phyloP scores from a whole-genome alignment of 306 rosid genomes.

The Acacia melanoxylon region DNA sequence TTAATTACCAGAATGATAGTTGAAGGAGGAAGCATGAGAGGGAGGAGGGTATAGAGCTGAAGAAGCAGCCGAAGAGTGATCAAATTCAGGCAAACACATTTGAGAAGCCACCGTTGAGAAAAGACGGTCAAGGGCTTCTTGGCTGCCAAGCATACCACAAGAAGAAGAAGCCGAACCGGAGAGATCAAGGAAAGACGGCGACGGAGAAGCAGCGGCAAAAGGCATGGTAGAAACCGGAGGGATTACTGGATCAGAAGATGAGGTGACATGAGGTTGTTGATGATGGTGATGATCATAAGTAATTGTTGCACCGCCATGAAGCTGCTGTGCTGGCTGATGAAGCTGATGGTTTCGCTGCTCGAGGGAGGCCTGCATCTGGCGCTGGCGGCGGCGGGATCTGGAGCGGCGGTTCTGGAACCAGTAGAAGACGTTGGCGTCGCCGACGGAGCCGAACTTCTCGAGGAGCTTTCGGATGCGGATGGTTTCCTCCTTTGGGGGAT shows the following conservation, averaged over 20 bases:
- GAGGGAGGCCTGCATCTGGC: constrained; percentile 71
- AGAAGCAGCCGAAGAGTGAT: constrained; percentile 44
- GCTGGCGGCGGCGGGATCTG: constrained; percentile 94
- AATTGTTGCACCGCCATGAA: constrained; percentile 44
- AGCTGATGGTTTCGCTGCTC: constrained; percentile 37
- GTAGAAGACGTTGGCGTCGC: constrained; percentile 95
- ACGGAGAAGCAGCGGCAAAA: constrained; percentile 15
- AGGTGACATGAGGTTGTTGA: not conserved
- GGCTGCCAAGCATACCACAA: constrained; percentile 10
- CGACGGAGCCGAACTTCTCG: constrained; percentile 87
- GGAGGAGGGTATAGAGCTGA: constrained; percentile 48
- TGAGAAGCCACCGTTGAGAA: constrained; percentile 43
- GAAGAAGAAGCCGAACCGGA: constrained; percentile 54
- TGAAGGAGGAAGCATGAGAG: constrained; percentile 45
- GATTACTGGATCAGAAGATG: not conserved
- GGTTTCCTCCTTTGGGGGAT: constrained; percentile 93
- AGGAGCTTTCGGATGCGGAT: constrained; percentile 77
- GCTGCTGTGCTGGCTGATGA: not conserved
- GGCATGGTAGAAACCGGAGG: not conserved
- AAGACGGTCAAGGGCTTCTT: constrained; percentile 23
- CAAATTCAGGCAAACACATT: constrained; percentile 55
- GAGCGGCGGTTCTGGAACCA: constrained; percentile 99
- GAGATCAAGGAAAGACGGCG: constrained; percentile 4
- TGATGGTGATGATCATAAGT: constrained; percentile 24
- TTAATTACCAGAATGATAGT: constrained; percentile 61